These are phyloP conservation scores for Monosporascus ibericus DNA, from an alignment of 2,329 filamentous ascomycete genomes.

Conservation along the genomic window DNA sequence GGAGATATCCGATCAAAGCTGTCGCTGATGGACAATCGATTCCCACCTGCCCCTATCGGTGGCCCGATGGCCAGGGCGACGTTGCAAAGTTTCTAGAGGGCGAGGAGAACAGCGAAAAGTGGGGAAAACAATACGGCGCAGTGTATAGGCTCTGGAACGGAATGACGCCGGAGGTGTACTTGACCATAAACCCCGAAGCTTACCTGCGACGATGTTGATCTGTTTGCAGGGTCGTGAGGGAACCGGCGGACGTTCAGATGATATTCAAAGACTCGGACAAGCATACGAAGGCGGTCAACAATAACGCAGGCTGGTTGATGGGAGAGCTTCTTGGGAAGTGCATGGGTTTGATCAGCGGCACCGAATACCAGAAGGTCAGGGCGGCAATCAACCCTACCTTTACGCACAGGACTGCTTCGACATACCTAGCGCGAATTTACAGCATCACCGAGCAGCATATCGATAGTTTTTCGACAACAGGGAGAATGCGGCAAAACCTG, in stretches of 20 bases:
- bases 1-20: neutral
- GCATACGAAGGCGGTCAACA: conserved; percentile 35
- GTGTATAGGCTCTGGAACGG: conserved; percentile 35
- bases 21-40: too few species aligned
- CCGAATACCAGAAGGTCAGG: conserved; percentile 22
- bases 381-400: conserved; percentile 13
- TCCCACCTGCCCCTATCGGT: conserved; percentile 14
- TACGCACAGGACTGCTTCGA: conserved; percentile 2
- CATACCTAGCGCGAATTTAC: neutral
- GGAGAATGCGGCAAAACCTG: conserved; percentile 1
- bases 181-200: neutral
- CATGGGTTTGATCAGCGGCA: conserved; percentile 32
- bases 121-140: conserved; percentile 26
- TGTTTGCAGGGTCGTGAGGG: conserved; percentile 27
- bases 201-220: too few species aligned
- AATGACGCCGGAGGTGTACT: conserved; percentile 32
- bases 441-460: too few species aligned
- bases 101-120: conserved; percentile 23
- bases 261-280: conserved; percentile 38
- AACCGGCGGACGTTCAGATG: conserved; percentile 26
- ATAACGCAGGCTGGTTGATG: conserved; percentile 34
- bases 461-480: neutral
- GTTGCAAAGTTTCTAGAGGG: conserved; percentile 34
- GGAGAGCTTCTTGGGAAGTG: conserved; percentile 35
- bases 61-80: conserved; percentile 34